phyloP scores from a whole-genome alignment of 441 rosid genomes.

The Arabidopsis hybrid region DNA sequence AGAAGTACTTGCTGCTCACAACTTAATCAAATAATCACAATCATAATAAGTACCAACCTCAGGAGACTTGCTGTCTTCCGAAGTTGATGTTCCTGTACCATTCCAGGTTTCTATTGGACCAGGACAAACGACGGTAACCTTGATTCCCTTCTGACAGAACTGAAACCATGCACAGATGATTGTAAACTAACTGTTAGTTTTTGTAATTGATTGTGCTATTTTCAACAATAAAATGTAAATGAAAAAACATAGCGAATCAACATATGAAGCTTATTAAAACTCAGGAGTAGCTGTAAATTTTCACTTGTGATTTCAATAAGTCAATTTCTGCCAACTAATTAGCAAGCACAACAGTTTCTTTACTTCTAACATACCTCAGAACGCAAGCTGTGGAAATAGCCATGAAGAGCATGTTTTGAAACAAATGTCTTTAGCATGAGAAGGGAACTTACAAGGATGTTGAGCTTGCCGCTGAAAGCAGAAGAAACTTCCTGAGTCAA shows the following conservation, averaged over 20 bases:
- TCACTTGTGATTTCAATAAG: neutral
- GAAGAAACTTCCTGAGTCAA: no score
- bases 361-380: slow-evolving; percentile 72
- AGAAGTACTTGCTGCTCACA: neutral
- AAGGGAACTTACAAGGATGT: no score
- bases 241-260: neutral
- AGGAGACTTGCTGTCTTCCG: slow-evolving; percentile 51
- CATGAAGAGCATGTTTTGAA: slow-evolving; percentile 85
- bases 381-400: slow-evolving; percentile 89
- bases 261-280: neutral
- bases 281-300: slow-evolving; percentile 3
- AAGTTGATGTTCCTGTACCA: slow-evolving; percentile 63
- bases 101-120: slow-evolving; percentile 86
- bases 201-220: neutral
- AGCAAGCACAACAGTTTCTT: neutral
- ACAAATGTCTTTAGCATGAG: slow-evolving; percentile 38
- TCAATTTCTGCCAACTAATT: slow-evolving; percentile 4
- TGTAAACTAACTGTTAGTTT: neutral
- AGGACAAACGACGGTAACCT: slow-evolving; percentile 93
- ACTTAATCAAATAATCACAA: slow-evolving; percentile 1
- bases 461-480: no score
- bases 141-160: slow-evolving; percentile 84
- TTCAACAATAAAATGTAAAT: neutral
- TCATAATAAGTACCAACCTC: slow-evolving; percentile 54
- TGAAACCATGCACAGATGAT: slow-evolving; percentile 41